phyloP scores from a whole-genome alignment of 2,329 filamentous ascomycete species.

The Fusarium brevicatenulatum region DNA sequence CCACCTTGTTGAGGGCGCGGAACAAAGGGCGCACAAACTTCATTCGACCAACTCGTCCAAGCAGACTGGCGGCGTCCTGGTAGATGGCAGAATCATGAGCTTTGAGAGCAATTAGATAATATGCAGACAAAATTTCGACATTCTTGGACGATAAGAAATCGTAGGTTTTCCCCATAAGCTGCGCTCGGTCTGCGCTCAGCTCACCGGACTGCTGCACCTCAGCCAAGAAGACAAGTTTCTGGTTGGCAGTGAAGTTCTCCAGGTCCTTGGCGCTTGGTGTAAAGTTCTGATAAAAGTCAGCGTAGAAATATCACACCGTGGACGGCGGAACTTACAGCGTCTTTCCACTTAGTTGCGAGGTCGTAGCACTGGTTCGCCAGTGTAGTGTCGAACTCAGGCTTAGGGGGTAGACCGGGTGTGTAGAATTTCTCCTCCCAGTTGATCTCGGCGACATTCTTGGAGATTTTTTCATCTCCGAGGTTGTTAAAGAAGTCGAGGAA shows the following conservation, averaged over 20 bases:
- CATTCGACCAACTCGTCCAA: constrained; percentile 90
- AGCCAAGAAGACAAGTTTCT: constrained; percentile 91
- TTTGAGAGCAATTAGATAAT: constrained; percentile 80
- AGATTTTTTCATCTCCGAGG: constrained; percentile 69
- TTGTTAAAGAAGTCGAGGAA: constrained; percentile 84
- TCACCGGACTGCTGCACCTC: constrained; percentile 72
- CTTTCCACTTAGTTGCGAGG: constrained; percentile 84
- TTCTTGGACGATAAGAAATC: constrained; percentile 80
- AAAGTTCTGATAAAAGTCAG: constrained; percentile 59
- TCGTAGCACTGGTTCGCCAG: constrained; percentile 87
- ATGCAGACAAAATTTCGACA: constrained; percentile 85
- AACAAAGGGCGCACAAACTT: constrained; percentile 95
- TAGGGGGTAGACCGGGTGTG: constrained; percentile 86
- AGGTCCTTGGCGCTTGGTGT: constrained; percentile 76
- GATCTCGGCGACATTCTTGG: constrained; percentile 74
- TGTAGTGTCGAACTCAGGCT: constrained; percentile 89
- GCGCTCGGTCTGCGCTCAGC: constrained; percentile 72
- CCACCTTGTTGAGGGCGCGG: constrained; percentile 77
- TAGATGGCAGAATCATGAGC: constrained; percentile 77
- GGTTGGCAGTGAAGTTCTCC: constrained; percentile 80
- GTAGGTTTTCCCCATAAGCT: constrained; percentile 79
- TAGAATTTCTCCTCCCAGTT: constrained; percentile 95
- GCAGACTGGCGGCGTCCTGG: constrained; percentile 74
- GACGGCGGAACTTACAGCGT: constrained; percentile 56
- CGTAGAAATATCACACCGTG: constrained; percentile 1